Base-by-base conservation (phyloP, 148 eudicot genomes). In the Cornus suecica region DNA sequence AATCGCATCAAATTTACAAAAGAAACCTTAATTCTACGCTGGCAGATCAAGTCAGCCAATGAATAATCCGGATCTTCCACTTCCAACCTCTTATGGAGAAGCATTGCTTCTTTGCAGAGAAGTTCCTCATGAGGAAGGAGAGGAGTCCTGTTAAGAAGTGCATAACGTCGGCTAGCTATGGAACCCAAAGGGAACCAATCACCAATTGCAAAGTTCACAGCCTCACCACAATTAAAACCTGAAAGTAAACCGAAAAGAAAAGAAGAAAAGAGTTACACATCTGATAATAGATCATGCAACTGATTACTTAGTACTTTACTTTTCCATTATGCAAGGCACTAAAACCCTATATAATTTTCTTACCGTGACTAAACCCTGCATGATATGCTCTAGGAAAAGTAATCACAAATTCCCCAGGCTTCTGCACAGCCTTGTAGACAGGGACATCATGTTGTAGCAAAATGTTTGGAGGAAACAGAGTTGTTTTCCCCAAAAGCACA, bases 221-320 rank as follows among this genome's bases (percentile, higher is more conserved):
- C 99, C 84, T 96, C 99, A 24, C 99, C 98, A 67, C 99, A 96
- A 73, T 96, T 96, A 82, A 93, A 96, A 82, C 99, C 99, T 96
- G 84, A 64, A 82, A 68, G 15, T 67, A 41, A 69, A 58, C 31
- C 42, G 7, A 10, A 37, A 66, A 45, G 72, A 72, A 48, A 37
- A 60, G 61, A 42, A 32, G 15, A n/a, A n/a, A n/a, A n/a, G 5
- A 37, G 42, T 37, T 9, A 60, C 42, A 52, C 7, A 54, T 58
- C 62, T 1, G 3, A 58, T 20, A 58, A 58, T n/a, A 58, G 1
- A 58, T 1, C 24, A 58, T 58, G 24, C 1, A 6, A 58, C 8
- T 58, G 62, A 58, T 18, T 1, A 18, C n/a, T 8, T 58, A 6
- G 22, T 58, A 58, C n/a, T 58, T n/a, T 22, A 15, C 25, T 20